These are phyloP conservation scores for Debaryomycetaceae sp. DNA, from an alignment of 1,139 yeast genomes.

Conservation along the genomic window DNA sequence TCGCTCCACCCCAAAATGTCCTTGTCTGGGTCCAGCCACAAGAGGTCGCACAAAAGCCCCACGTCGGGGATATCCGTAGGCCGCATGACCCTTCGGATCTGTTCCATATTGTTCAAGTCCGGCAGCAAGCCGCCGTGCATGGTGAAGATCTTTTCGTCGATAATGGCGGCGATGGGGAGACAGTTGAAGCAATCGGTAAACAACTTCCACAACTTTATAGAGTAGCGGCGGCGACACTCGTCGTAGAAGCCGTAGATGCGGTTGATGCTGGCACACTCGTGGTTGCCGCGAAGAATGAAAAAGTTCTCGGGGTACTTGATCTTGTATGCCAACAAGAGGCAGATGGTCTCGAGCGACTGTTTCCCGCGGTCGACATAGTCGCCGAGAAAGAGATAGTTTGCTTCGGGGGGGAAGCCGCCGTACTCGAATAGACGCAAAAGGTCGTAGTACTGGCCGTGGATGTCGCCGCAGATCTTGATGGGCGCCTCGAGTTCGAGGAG, in stretches of 20 bases:
- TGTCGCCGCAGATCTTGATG: conserved; percentile 89
- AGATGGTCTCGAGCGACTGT: conserved; percentile 90
- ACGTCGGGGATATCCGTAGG: conserved; percentile 98
- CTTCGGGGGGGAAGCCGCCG: conserved; percentile 99
- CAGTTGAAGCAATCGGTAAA: conserved; percentile 97
- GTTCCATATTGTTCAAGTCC: conserved; percentile 94
- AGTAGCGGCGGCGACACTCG: conserved; percentile 95
- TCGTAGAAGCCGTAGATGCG: conserved; percentile 96
- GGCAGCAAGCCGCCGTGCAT: conserved; percentile 99
- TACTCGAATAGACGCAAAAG: conserved; percentile 89
- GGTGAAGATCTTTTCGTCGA: conserved; percentile 93
- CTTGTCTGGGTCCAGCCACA: conserved; percentile 98
- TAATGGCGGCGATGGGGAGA: conserved; percentile 94
- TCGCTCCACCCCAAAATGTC: conserved; percentile 98
- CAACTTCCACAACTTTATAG: conserved; percentile 95
- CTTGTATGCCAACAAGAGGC: conserved; percentile 85
- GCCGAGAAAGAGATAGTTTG: conserved; percentile 87
- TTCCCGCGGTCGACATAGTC: conserved; percentile 98
- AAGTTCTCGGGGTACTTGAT: conserved; percentile 97
- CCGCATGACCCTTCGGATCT: conserved; percentile 95
- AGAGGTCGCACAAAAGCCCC: conserved; percentile 86
- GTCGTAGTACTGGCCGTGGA: conserved; percentile 96
- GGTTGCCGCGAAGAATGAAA: conserved; percentile 90
- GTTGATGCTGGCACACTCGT: conserved; percentile 95
- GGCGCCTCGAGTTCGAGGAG: conserved; percentile 94